Base-by-base conservation (phyloP, 106 monocot genomes). In the Acanthochlamys bracteata region DNA sequence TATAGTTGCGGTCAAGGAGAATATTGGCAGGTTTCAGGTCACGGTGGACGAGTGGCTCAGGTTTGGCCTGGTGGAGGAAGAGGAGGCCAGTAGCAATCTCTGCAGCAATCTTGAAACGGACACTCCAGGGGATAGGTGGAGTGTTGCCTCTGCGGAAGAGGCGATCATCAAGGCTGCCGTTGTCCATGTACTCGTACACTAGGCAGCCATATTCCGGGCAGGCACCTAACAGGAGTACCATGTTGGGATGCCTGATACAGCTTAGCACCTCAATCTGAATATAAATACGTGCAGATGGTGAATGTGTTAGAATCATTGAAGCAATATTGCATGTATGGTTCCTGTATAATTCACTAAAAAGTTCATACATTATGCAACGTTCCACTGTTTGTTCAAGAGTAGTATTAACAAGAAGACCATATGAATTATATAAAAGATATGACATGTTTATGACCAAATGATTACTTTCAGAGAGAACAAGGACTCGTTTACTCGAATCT, bases 1-100 rank as follows among this genome's bases (percentile, higher is more conserved):
- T 70, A 49, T 82, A 92, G 70, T 92, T 92, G 42, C 83, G 88
- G 67, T 92, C 92, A 0, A 92, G 81, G 7, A 92, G 84, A 57
- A 92, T 86, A 68, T 92, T 92, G 9, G 69, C 92, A 4, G 92
- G 92, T 67, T 92, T 92, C 9, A 92, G 86, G 77, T 92, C 92
- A 1, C 92, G 76, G 75, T 92, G 92, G 0, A 92, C 92, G 6
- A 92, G 64, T 0, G 92, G 92, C 74, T 92, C 92, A 0, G 92
- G 92, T 60, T 84, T 88, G 7, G 87, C 71, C 64, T 92, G 92
- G 84, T 92, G 92, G 64, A 92, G 79, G 77, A 92, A 92, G 24
- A 88, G 84, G 22, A 92, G 74, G n/a, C 62, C 84, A 0, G 88
- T 92, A 41, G 82, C 87, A 7, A 92, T 75, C 74, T 92, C 92